phyloP scores from a whole-genome alignment of 2,329 filamentous ascomycete genomes.

The Clarireedia homoeocarpa region DNA sequence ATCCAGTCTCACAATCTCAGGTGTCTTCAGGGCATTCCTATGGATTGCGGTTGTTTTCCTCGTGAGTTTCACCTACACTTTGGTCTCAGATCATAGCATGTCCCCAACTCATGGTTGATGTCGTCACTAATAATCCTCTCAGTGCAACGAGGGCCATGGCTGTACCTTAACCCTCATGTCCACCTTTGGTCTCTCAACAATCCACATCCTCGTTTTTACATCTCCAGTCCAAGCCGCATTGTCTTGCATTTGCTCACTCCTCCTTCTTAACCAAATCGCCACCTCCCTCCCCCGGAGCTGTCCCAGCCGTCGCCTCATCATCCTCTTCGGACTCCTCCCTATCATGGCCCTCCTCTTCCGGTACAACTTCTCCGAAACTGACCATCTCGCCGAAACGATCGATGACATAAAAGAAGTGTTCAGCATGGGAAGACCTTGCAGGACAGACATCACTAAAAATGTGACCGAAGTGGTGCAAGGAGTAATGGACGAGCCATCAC shows the following conservation, averaged over 20 bases:
- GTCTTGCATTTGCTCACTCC: constrained; percentile 1
- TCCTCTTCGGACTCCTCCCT: neutral
- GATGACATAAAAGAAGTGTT: neutral
- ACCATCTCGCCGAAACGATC: neutral
- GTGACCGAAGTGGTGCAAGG: neutral
- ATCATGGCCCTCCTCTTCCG: neutral
- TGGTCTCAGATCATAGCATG: too few relatives aligned
- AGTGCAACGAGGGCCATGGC: constrained; percentile 6
- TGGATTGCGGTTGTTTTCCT: constrained; percentile 1
- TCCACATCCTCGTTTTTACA: neutral
- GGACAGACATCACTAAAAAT: neutral
- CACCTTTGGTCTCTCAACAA: constrained; percentile 4
- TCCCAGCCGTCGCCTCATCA: neutral
- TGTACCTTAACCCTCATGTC: constrained; percentile 4
- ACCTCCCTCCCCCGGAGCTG: neutral
- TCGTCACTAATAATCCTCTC: neutral
- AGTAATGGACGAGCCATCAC: constrained; percentile 4
- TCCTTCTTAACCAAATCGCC: neutral
- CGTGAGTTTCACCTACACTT: neutral
- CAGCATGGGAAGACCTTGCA: neutral
- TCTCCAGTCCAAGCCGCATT: neutral
- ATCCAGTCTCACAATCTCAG: neutral
- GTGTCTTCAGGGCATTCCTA: neutral
- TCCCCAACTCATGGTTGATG: too few relatives aligned
- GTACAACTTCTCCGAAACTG: neutral